Evolutionary conservation across 2,329 filamentous ascomycete genomes (phyloP), one percentile per base, ranked within the genome.

Genomic region (Ceratocystiopsis sp.): DNA sequence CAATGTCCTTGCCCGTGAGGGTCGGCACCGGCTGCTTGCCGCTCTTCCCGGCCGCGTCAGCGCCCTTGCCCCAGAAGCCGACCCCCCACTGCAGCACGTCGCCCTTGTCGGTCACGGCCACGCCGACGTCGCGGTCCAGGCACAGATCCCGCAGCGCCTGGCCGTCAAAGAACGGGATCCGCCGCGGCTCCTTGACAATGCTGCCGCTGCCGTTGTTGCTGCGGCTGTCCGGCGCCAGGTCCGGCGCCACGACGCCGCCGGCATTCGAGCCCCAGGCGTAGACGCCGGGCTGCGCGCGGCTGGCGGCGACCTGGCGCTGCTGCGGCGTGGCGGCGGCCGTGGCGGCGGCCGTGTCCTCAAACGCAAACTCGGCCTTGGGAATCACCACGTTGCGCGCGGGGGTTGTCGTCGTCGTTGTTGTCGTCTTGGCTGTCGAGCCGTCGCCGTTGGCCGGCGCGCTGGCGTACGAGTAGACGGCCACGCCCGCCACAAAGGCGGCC

Each of bases 221-320:
- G 11, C 11, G 3, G 10, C 32, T 14, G 21, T 21, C 21, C 21
- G 21, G 21, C 21, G 80, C 71, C 10, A 82, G 89, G 49, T 81
- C 78, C 1, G 87, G 86, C 37, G 87, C 86, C 35, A 83, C 84
- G n/a, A 94, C 87, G 52, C 73, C 73, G 47, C 86, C 84, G 15
- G 67, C 66, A 54, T 98, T 98, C 16, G 81, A 85, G 0, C 91
- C 91, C 89, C 91, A 98, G 6, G 81, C 77, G 61, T 93, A 96
- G 0, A 96, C 81, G 2, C 87, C 91, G 0, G 91, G 89, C 47
- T 83, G 78, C 60, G 76, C 74, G 69, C 72, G 77, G 60, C 84
- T 93, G 55, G 75, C 76, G 63, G 83, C 85, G 46, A 94, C 82
- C 63, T 95, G 89, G 7, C 84, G 63, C 61, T 93, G 85, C 57